Evolutionary conservation across 345 rosid genomes (phyloP), one percentile per base, ranked within the genome.

Genomic region (Stellera chamaejasme): DNA sequence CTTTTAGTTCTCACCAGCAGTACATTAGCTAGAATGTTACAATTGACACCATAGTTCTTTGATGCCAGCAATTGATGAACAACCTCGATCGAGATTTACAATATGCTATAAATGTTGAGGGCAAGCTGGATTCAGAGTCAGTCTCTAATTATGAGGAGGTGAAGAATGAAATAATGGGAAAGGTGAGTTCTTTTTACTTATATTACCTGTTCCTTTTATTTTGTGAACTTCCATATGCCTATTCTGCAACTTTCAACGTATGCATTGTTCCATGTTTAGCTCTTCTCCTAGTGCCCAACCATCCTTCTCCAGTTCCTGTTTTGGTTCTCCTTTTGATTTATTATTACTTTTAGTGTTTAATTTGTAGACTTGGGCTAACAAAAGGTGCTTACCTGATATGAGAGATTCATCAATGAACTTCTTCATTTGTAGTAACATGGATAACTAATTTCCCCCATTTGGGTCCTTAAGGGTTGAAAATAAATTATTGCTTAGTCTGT

Each of bases 61-160:
- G 61, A 60, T 69, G 68, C 62, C 91, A 91, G 98, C 88, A 75
- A 88, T 77, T 91, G 68, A 79, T 92, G 52, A 61, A 73, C 60
- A 92, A 92, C 69, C 95, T 92, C 70, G 94, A 79, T 66, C 86
- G 97, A 52, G 98, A 92, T 79, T 77, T 92, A 75, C 88, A 92
- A 73, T 88, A 92, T 75, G 89, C 98, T 62, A 79, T 92, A 67
- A 78, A 65, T 66, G 98, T 88, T 10, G 98, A 88, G 88, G 95
- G 97, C 42, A 88, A 88, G 79, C 79, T 84, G 97, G 87, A 79
- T 52, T 65, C 77, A 84, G 93, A 84, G 72, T 73, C 84, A 25
- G 73, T 92, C 61, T 75, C 86, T 55, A 88, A 92, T 73, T 92
- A 92, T 72, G 82, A 92, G 64, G 91, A 82, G 61, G 97, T 92